Percentiles rank a stretch among this genome's conserved stretches.
Evolutionary conservation across 768 basidiomycete genomes (phyloP).

Genomic region (Termitomyces sp.): DNA sequence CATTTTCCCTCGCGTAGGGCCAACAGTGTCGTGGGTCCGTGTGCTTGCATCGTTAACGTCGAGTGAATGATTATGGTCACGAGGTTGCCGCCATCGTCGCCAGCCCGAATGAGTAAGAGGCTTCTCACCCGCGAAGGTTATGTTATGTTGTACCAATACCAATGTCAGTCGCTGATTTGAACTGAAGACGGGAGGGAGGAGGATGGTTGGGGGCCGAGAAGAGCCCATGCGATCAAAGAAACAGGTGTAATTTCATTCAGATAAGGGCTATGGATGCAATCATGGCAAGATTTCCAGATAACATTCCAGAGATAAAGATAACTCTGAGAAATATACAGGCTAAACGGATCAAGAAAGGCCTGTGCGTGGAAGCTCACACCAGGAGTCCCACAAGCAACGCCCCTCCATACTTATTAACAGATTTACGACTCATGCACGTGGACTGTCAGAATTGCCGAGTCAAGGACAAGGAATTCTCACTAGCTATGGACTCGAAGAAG

Average conservation of each 20-base stretch:
- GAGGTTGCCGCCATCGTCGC: not conserved
- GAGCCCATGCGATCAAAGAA: not conserved
- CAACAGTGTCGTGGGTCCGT: slow-evolving; percentile 3
- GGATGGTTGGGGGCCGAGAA: not conserved
- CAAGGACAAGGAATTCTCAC: not conserved
- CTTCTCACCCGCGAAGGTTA: not conserved
- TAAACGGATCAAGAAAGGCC: not conserved
- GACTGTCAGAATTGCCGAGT: not conserved
- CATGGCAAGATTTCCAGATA: not conserved
- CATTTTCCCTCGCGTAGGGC: not conserved
- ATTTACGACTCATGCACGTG: not conserved
- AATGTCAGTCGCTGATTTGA: not conserved
- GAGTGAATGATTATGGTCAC: not conserved
- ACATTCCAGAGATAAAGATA: not conserved
- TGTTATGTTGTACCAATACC: not conserved
- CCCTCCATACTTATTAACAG: not conserved
- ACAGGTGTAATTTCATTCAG: not conserved
- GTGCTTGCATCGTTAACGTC: not conserved
- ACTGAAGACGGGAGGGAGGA: not conserved
- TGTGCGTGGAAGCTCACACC: not conserved
- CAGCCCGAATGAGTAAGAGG: not conserved
- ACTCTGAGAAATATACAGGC: not conserved
- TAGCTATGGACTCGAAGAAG: not conserved
- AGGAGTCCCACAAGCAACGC: not conserved
- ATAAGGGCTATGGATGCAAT: not conserved